Evolutionary conservation across 23 red algal genomes (phyloP).

Genomic region (Gracilaria vermiculophylla): DNA sequence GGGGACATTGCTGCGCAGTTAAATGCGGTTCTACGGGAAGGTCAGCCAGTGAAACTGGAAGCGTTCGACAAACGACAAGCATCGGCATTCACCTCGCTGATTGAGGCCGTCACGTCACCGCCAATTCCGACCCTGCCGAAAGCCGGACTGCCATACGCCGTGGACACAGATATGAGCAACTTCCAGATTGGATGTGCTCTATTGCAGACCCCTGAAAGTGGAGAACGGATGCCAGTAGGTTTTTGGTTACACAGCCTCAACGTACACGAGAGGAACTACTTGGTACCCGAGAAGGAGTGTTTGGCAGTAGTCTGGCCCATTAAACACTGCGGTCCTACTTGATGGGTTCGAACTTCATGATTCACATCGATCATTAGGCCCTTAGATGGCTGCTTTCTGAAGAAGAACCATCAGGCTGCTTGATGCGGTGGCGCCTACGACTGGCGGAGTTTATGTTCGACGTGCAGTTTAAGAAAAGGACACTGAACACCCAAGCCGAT

Average conservation of each 20-base stretch:
- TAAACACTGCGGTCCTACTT: slow-evolving; percentile 33
- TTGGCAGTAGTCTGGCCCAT: slow-evolving; percentile 41
- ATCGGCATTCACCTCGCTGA: too few relatives aligned
- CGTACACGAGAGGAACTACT: slow-evolving; percentile 18
- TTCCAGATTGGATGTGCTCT: too few relatives aligned
- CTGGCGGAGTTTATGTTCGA: slow-evolving; percentile 4
- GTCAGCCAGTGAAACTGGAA: too few relatives aligned
- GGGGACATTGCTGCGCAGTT: too few relatives aligned
- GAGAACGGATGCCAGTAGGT: background rate
- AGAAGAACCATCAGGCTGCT: slow-evolving; percentile 2
- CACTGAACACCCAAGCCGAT: slow-evolving; percentile 18
- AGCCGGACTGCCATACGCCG: too few relatives aligned
- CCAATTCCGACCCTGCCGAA: too few relatives aligned
- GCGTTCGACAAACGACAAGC: too few relatives aligned
- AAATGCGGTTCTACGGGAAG: too few relatives aligned
- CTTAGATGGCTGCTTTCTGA: slow-evolving; percentile 14
- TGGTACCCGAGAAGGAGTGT: slow-evolving; percentile 21
- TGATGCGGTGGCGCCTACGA: slow-evolving; percentile 33
- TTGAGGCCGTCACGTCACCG: too few relatives aligned
- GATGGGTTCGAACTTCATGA: background rate
- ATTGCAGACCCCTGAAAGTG: background rate
- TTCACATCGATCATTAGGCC: slow-evolving; percentile 4
- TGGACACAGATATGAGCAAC: too few relatives aligned
- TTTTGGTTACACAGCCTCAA: slow-evolving; percentile 24
- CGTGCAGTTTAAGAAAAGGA: background rate